Percentiles rank a stretch among this genome's conserved stretches.
Evolutionary conservation across 2,329 filamentous ascomycete species (phyloP).

Genomic region (Penicillium sp.): DNA sequence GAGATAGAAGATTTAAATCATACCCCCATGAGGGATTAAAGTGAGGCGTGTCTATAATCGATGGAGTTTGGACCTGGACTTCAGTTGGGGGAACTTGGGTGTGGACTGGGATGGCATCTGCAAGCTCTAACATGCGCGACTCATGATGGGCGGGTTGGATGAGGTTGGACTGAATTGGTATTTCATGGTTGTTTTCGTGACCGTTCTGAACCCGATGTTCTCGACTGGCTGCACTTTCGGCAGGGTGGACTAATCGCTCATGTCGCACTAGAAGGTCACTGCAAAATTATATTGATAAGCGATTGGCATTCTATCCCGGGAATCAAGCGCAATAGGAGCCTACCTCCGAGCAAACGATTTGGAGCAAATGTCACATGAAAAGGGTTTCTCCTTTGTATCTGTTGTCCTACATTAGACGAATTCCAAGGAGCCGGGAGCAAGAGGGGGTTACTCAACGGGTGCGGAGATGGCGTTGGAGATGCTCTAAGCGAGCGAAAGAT

Average conservation of each 20-base stretch:
- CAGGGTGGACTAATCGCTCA: constrained; percentile 49
- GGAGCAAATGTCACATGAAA: constrained; percentile 49
- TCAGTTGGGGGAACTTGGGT: constrained; percentile 37
- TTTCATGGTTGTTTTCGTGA: constrained; percentile 27
- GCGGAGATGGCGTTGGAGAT: constrained; percentile 52
- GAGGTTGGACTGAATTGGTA: constrained; percentile 37
- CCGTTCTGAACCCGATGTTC: constrained; percentile 36
- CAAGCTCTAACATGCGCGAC: constrained; percentile 46
- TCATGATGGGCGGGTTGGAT: constrained; percentile 40
- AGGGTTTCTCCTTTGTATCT: constrained; percentile 52
- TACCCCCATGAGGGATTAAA: constrained; percentile 53
- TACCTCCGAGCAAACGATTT: constrained; percentile 50
- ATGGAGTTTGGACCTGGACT: constrained; percentile 37
- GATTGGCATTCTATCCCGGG: constrained; percentile 9
- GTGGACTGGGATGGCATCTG: constrained; percentile 44
- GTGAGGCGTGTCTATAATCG: constrained; percentile 44
- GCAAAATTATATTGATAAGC: constrained; percentile 25
- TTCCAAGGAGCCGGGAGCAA: constrained; percentile 2
- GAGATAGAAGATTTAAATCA: constrained; percentile 48
- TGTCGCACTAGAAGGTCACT: constrained; percentile 51
- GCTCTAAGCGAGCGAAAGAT: constrained; percentile 49
- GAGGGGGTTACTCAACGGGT: constrained; percentile 46
- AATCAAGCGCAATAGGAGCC: constrained; percentile 5
- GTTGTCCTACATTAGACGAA: constrained; percentile 25
- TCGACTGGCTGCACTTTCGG: constrained; percentile 41